Evolutionary conservation across 305 asterid genomes (phyloP), one percentile per base, ranked within the genome.

Genomic region (Salvia sclarea): DNA sequence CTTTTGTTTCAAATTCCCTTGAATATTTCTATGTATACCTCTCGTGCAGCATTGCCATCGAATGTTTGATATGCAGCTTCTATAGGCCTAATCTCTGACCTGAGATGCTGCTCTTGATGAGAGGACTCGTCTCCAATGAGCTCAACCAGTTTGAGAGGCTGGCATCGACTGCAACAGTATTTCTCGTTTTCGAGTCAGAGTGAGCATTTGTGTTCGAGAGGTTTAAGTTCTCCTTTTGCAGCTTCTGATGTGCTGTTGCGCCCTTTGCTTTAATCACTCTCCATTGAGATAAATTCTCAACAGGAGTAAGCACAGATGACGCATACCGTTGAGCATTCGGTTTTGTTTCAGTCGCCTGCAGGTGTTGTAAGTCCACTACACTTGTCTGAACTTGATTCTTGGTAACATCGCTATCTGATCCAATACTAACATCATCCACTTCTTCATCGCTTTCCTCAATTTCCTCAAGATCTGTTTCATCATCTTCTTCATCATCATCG

Each of bases 221-320:
- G 20, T 4, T 41, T 25, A 72, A 33, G 60, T 82, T 83, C 75
- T 82, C 92, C 81, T 85, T 82, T 68, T 68, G 79, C 9, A 60
- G 69, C 76, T 76, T 80, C 40, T 61, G 22, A 18, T 64, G 77
- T 2, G 17, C 20, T 16, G 40, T 72, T 52, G 65, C 75, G 50
- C 79, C 68, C 47, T 55, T 79, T 8, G 87, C 88, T 66, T 86
- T 87, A n/a, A 84, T 76, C 59, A 71, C 77, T 74, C 82, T 90
- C 93, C 95, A 90, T 65, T 90, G 88, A 47, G 79, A 63, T 64
- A 90, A 79, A 74, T 87, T 88, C 72, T 90, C 91, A 45, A 90
- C 84, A 40, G 90, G 93, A 77, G 61, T 83, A 20, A 90, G 87
- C 82, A 90, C 93, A 16, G 83, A 78, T 13, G 3, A 62, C 17